Evolutionary conservation across 345 rosid genomes (phyloP), one percentile per base, ranked within the genome.

Genomic region (Iberis pinnata): DNA sequence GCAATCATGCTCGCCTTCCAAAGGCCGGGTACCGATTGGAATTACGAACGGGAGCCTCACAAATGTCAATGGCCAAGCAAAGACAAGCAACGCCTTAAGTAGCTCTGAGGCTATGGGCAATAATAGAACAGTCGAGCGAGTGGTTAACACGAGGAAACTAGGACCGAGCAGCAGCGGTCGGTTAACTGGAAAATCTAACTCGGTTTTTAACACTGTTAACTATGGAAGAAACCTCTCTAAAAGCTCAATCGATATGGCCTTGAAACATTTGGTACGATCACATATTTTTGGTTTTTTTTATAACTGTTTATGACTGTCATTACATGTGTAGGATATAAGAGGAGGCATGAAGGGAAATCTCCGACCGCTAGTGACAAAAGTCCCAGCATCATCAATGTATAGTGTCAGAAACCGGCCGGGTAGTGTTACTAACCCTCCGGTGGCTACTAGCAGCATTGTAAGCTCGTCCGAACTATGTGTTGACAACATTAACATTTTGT

Each of bases 191-290:
- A 56, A 50, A 44, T 69, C 79, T 53, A 62, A 79, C 18, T 73
- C 79, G 8, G 18, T 40, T 26, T 67, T n/a, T n/a, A n/a, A n/a
- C 70, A 6, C 85, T 81, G 19, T 84, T 78, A n/a, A n/a, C n/a
- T n/a, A n/a, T 45, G 96, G 96, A 27, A 72, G 89, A 60, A 61
- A 77, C 7, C 65, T 87, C 42, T 84, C 88, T 14, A 78, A 80
- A 66, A 84, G 75, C 69, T 88, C 96, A 42, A 73, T 88, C 11
- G 89, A 88, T 29, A 81, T 87, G 96, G 93, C 88, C 29, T 54
- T 87, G 35, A 72, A 88, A 45, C 96, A 87, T 47, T 76, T 80
- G 93, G 96, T 88, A 70, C 24, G 61, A 4, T 51, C 16, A 56
- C 25, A 22, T 22, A 22, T 22, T 22, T 22, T n/a, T n/a, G n/a